A percentile compares a stretch with the other conserved stretches of the same genome.
phyloP scores from a whole-genome alignment of 2,329 filamentous ascomycete genomes.

The Colletotrichum sp. region DNA sequence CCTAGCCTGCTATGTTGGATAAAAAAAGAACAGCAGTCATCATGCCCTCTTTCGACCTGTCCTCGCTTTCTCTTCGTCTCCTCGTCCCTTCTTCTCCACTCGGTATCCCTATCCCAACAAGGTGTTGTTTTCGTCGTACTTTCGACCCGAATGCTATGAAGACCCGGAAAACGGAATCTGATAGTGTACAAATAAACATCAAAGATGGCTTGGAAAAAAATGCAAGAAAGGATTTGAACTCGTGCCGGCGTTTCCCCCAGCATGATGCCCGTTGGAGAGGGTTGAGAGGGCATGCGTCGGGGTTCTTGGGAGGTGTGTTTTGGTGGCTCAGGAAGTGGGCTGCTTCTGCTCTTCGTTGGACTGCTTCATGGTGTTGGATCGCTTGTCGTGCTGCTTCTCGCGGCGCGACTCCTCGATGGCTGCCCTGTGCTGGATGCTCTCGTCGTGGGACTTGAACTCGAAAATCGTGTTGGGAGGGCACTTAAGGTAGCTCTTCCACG shows the following conservation, averaged over 20 bases:
- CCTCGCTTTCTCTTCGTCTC: neutral
- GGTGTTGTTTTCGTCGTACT: conserved; percentile 13
- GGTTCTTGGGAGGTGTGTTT: neutral
- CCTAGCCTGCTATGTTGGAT: neutral
- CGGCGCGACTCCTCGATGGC: conserved; percentile 91
- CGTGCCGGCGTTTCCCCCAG: conserved; percentile 7
- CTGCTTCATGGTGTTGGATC: conserved; percentile 36
- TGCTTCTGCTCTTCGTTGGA: conserved; percentile 32
- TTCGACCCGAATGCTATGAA: conserved; percentile 20
- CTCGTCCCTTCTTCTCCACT: neutral
- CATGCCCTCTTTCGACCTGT: neutral
- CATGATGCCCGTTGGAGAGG: neutral
- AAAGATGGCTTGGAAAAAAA: conserved; percentile 19
- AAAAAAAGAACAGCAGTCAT: conserved; percentile 3
- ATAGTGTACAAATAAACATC: conserved; percentile 26
- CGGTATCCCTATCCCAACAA: conserved; percentile 18
- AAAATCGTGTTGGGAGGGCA: conserved; percentile 90
- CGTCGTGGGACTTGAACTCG: conserved; percentile 95
- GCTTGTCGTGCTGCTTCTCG: conserved; percentile 70
- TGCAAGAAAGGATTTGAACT: conserved; percentile 11
- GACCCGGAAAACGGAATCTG: conserved; percentile 1
- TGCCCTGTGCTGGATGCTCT: conserved; percentile 90
- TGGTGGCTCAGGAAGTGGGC: conserved; percentile 7
- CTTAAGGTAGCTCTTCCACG: conserved; percentile 86
- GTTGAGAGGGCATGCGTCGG: neutral